Evolutionary conservation across 2,329 filamentous ascomycete species (phyloP), one percentile per base, ranked within the genome.

Genomic region (Aschersonia sp.): DNA sequence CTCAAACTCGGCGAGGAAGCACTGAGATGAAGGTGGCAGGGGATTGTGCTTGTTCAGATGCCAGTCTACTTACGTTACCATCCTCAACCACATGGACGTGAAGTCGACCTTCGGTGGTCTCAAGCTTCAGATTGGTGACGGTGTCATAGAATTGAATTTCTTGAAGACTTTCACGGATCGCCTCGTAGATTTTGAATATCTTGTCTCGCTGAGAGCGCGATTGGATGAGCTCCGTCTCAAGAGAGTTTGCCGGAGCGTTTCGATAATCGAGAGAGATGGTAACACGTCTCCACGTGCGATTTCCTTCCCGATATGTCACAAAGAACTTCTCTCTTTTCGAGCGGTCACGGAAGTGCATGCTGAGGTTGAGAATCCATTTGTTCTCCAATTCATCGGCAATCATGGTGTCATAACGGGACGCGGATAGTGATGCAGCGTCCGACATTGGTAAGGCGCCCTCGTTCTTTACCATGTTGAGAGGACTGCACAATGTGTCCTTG

Each of bases 51-150:
- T 20, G 20, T 20, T 20, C 20, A 20, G 20, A 20, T 20, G 20
- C 20, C 20, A 20, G 20, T 4, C 40, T 12, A 73, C 75, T 56
- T 57, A 80, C 76, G 60, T 94, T 92, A 45, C 88, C 78, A 61
- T 98, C 92, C 64, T 98, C 91, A n/a, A 92, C 89, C 47, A 98
- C 92, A 62, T 97, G 92, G 5, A 98, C 89, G 65, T 97, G 89
- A 30, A 98, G 72, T 51, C 89, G 81, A 10, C 87, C 87, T 49
- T 94, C 84, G 4, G 79, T 82, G 0, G 92, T 98, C 63, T 96
- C 82, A 20, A 98, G 74, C 64, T 94, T 95, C 53, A 98, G 75
- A 58, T 97, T 97, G 20, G 92, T 97, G 50, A 97, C 91, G 0
- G 89, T 95, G 48, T 89, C 80, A 65, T 94, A 97, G 61, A 96